Base-by-base conservation (phyloP, 2,329 filamentous ascomycete species). In the Colletotrichum spinosum region DNA sequence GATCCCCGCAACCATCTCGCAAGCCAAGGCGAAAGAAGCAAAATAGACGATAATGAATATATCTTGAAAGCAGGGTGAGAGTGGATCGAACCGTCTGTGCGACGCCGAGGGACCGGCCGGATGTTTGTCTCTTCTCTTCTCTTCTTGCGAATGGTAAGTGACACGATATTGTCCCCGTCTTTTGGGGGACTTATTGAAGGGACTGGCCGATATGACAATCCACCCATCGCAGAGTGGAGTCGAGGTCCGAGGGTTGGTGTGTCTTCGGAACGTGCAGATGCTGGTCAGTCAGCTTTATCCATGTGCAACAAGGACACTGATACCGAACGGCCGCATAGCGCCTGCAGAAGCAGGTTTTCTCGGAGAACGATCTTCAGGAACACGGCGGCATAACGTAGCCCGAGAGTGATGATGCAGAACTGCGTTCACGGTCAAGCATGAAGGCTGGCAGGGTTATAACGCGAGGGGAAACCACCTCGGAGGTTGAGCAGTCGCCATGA, bases 271-370 rank as follows among this genome's bases (percentile, higher is more conserved):
- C 42, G 25, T 39, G 33, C 37, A 48, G 35, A 41, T 51, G 60
- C 54, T 41, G 12, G 55, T 17, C 42, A 10, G 55, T 17, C 42
- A 42, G 50, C 55, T 57, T 35, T 54, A 53, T 44, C 15, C 35
- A 60, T 42, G 56, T 55, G 33, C 45, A 60, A 38, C 41, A 38
- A 48, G 33, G 33, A 34, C n/a, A 42, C 25, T n/a, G 45, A 51
- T 61, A 65, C 51, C 39, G 51, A 65, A 49, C 56, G 62, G 62
- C 57, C 62, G 51, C 62, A 65, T 51, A 53, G 46, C 37, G 34
- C 44, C 62, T 13, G 51, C 39, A 41, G 8, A 57, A 46, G 51
- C 52, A 55, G n/a, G 54, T 48, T 56, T 65, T 48, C 8, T 17
- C 15, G 37, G 46, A 15, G 38, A 34, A 15, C 35, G 51, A 65